Conservation (phyloP, 129 eudicot species). For the Saposhnikovia divaricata region DNA sequence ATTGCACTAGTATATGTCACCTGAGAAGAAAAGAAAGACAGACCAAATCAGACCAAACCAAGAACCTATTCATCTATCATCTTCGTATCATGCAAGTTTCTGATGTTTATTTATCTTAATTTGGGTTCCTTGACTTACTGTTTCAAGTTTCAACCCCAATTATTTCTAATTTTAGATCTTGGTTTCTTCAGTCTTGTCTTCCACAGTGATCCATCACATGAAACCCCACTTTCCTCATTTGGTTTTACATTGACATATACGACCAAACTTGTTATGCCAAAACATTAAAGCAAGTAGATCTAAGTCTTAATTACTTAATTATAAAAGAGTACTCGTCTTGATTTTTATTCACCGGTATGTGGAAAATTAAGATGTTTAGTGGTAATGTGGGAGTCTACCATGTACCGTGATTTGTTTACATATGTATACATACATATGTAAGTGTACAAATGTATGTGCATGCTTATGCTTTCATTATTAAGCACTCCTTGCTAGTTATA, state of each 20-base stretch:
- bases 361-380: too few relatives aligned
- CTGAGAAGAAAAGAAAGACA: neutral
- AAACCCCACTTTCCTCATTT: constrained; percentile 43
- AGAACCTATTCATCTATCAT: constrained; percentile 10
- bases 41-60: neutral
- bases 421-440: too few relatives aligned
- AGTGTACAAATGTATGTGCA: too few relatives aligned
- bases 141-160: constrained; percentile 19
- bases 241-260: constrained; percentile 4
- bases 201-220: constrained; percentile 45
- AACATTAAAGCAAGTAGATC: neutral
- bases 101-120: constrained; percentile 27
- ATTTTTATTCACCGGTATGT: too few relatives aligned
- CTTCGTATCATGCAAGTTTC: constrained; percentile 50
- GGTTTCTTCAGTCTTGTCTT: constrained; percentile 66
- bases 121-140: constrained; percentile 37
- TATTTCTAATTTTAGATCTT: constrained; percentile 51
- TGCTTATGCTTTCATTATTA: too few relatives aligned
- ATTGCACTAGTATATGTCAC: neutral
- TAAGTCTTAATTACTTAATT: neutral
- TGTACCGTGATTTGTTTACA: too few relatives aligned
- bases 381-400: too few relatives aligned
- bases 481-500: neutral
- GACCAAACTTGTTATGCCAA: constrained; percentile 1
- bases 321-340: neutral